These are phyloP conservation scores for Rusavskia elegans DNA, from an alignment of 495 filamentous ascomycete genomes.

Conservation along the genomic window DNA sequence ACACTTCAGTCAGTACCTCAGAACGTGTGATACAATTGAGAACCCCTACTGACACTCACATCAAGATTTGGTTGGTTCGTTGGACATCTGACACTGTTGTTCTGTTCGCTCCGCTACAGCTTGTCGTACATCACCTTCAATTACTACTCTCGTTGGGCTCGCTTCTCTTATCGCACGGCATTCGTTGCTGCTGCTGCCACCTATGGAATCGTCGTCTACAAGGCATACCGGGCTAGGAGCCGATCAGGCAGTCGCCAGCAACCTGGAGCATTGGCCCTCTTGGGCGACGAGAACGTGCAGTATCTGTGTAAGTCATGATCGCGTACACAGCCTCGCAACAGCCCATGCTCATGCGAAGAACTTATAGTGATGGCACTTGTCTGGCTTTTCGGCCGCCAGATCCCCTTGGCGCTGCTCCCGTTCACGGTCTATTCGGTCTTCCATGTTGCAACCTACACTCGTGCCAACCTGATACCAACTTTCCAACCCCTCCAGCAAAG, in stretches of 20 bases:
- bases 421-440: constrained; percentile 97
- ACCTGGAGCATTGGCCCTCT: constrained; percentile 41
- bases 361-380: constrained; percentile 74
- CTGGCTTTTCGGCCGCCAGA: constrained; percentile 85
- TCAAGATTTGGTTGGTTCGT: constrained; percentile 66
- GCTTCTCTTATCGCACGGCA: constrained; percentile 71
- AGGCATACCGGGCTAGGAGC: constrained; percentile 74
- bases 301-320: constrained; percentile 61
- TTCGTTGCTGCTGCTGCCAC: constrained; percentile 80
- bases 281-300: constrained; percentile 89
- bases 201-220: constrained; percentile 99
- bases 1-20: constrained; percentile 63
- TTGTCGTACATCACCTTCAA: constrained; percentile 75
- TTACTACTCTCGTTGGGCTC: constrained; percentile 54
- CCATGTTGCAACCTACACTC: constrained; percentile 72
- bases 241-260: constrained; percentile 45
- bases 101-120: constrained; percentile 66
- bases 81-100: constrained; percentile 76
- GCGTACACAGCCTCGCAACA: background rate
- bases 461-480: constrained; percentile 37
- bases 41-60: constrained; percentile 24
- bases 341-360: background rate
- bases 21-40: constrained; percentile 12
- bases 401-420: constrained; percentile 76
- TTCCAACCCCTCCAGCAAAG: constrained; percentile 24